Percentiles rank a stretch among this genome's conserved stretches.
Conservation (phyloP, 352 stramenopile species). For the Bremia lactucae region DNA sequence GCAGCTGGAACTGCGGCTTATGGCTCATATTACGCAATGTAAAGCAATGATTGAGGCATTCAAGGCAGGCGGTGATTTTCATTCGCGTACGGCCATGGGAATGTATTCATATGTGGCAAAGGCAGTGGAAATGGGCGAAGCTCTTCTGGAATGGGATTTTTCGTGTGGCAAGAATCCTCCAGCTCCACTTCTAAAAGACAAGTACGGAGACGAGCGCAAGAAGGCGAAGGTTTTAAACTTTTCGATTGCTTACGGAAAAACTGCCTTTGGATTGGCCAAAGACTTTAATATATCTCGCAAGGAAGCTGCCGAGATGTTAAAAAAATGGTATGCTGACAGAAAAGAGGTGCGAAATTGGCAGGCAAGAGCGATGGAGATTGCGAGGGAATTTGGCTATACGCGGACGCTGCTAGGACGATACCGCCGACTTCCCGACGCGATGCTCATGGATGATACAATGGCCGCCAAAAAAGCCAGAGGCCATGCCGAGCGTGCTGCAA, state of each 20-base stretch:
- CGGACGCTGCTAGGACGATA: constrained; percentile 96
- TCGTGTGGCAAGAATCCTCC: constrained; percentile 74
- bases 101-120: constrained; percentile 98
- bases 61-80: constrained; percentile 86
- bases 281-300: constrained; percentile 75
- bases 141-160: constrained; percentile 96
- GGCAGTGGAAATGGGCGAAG: constrained; percentile 91
- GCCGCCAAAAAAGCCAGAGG: constrained; percentile 57
- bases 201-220: constrained; percentile 93
- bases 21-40: constrained; percentile 98
- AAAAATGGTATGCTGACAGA: constrained; percentile 95
- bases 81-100: constrained; percentile 93
- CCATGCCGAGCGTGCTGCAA: constrained; percentile 91
- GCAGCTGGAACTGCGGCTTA: constrained; percentile 97
- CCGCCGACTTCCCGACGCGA: constrained; percentile 91
- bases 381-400: constrained; percentile 79
- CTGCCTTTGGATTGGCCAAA: constrained; percentile 92
- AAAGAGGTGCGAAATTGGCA: constrained; percentile 91
- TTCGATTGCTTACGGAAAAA: constrained; percentile 99
- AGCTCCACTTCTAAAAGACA: constrained; percentile 96
- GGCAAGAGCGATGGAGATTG: constrained; percentile 85
- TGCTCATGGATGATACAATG: constrained; percentile 45
- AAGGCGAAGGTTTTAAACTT: constrained; percentile 99
- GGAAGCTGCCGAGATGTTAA: constrained; percentile 72
- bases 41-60: constrained; percentile 98